These are phyloP conservation scores for Populus ilicifolia DNA, from an alignment of 345 rosid species.

Conservation along the genomic window DNA sequence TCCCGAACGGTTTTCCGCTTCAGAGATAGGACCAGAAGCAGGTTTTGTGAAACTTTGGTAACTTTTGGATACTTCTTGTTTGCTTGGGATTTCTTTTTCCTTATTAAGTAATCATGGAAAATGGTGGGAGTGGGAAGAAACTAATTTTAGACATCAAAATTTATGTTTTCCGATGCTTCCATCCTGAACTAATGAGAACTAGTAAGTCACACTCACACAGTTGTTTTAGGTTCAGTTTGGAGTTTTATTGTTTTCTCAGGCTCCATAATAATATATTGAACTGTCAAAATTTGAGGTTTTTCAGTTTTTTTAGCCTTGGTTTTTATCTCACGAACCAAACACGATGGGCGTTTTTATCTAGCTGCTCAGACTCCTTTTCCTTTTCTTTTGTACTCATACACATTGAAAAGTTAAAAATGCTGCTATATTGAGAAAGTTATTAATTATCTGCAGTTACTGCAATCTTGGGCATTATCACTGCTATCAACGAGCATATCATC, in stretches of 20 bases:
- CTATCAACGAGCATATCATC: constrained; percentile 77
- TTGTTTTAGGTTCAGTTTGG: not conserved
- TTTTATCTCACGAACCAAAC: not conserved
- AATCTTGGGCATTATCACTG: constrained; percentile 75
- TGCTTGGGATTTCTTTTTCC: constrained; percentile 16
- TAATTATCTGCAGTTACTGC: constrained; percentile 68
- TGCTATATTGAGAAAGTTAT: constrained; percentile 20
- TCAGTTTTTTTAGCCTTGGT: not conserved
- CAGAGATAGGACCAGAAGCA: constrained; percentile 99
- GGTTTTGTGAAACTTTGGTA: constrained; percentile 95
- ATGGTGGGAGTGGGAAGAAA: not conserved
- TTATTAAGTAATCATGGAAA: not conserved
- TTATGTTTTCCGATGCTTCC: not conserved
- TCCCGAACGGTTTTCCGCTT: constrained; percentile 77
- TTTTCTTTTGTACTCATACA: not conserved
- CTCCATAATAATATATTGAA: not conserved
- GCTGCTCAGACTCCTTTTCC: not conserved
- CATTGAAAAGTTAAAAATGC: not conserved
- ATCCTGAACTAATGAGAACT: not conserved
- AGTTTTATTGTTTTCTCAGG: not conserved
- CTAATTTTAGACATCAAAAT: not conserved
- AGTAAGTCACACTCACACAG: not conserved
- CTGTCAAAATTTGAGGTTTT: not conserved
- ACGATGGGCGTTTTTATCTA: too few species aligned
- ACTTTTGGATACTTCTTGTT: constrained; percentile 56